Evolutionary conservation across 257 asterid genomes (phyloP).

Genomic region (Leonotis leonurus): DNA sequence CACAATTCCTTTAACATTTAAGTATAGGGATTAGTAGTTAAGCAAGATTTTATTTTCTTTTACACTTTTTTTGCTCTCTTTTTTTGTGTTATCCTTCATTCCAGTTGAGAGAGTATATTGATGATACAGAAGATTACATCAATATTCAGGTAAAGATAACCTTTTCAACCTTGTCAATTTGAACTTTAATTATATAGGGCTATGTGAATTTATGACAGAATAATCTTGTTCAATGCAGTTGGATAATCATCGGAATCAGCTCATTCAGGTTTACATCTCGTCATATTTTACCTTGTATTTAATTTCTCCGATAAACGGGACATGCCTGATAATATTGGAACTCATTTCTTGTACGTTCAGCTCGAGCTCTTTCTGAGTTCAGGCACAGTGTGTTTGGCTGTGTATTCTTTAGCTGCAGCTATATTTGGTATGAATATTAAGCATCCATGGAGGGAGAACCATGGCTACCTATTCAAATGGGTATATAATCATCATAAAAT

Average conservation of each 20-base stretch:
- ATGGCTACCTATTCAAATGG: slow-evolving; percentile 77
- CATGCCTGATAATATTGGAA: background rate
- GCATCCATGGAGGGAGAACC: slow-evolving; percentile 62
- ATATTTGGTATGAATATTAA: slow-evolving; percentile 94
- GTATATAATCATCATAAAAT: slow-evolving; percentile 17
- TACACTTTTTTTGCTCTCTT: background rate
- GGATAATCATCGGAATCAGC: slow-evolving; percentile 90
- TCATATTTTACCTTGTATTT: slow-evolving; percentile 1
- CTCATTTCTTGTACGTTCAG: slow-evolving; percentile 37
- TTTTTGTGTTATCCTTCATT: background rate
- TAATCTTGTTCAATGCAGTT: slow-evolving; percentile 43
- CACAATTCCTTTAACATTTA: background rate
- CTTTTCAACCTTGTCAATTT: too few relatives aligned
- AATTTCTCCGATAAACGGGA: background rate
- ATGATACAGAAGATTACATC: slow-evolving; percentile 93
- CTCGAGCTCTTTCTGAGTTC: slow-evolving; percentile 85
- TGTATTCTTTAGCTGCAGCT: slow-evolving; percentile 73
- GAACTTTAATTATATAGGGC: background rate
- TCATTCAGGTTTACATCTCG: slow-evolving; percentile 59
- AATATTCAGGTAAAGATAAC: slow-evolving; percentile 65
- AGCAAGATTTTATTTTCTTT: background rate
- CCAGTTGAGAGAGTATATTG: slow-evolving; percentile 84
- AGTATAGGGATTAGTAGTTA: too few relatives aligned
- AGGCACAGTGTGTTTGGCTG: slow-evolving; percentile 62
- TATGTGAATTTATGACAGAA: background rate